These are phyloP conservation scores for Cytospora leucostoma DNA, from an alignment of 2,329 filamentous ascomycete species.

Conservation along the genomic window DNA sequence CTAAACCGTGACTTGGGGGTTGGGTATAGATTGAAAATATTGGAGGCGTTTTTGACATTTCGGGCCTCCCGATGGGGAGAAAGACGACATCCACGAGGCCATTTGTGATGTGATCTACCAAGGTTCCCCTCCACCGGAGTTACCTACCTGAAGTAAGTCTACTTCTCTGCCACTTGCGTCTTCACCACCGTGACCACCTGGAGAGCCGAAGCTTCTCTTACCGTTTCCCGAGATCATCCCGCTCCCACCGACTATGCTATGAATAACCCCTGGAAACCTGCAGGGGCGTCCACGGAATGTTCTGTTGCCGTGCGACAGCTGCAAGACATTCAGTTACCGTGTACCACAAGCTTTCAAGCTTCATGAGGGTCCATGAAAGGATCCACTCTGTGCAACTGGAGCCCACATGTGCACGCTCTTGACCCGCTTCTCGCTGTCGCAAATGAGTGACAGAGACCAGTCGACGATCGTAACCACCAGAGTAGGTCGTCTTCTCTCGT, in stretches of 20 bases:
- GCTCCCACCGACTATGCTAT: background rate
- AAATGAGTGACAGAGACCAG: background rate
- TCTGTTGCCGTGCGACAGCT: background rate
- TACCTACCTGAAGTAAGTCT: background rate
- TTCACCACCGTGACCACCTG: background rate
- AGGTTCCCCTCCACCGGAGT: background rate
- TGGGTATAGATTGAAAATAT: too few relatives aligned
- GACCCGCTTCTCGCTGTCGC: background rate
- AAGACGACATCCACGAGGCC: background rate
- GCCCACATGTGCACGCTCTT: background rate
- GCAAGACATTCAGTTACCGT: background rate
- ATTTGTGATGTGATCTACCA: background rate
- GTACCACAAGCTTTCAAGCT: background rate
- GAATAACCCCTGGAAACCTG: background rate
- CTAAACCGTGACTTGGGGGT: background rate
- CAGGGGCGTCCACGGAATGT: background rate
- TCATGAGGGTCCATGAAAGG: background rate
- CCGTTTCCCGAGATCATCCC: background rate
- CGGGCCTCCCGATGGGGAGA: background rate
- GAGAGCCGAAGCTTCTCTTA: background rate
- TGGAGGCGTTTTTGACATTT: background rate
- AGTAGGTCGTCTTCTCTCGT: background rate
- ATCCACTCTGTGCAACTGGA: background rate
- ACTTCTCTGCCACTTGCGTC: background rate
- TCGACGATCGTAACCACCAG: background rate